Evolutionary conservation across 1,284 basidiomycete species (phyloP), one percentile per base, ranked within the genome.

Genomic region (Meripilus lineatus): DNA sequence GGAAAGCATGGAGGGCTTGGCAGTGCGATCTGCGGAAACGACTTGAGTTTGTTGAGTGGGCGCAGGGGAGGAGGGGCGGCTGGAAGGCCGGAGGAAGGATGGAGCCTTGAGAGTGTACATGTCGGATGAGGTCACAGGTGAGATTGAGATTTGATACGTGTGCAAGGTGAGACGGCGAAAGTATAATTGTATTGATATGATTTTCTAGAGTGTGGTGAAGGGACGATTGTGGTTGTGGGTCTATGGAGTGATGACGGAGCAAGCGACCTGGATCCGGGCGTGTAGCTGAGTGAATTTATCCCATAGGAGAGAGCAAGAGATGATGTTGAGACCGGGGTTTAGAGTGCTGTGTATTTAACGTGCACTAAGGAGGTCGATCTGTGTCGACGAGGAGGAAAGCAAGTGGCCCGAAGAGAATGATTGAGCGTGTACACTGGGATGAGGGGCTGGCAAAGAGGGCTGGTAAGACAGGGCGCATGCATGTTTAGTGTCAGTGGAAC

Each of bases 331-430:
- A 44, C 40, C 38, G 47, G 28, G 35, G 35, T 40, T 46, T 42
- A 44, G 47, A 18, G 40, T n/a, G n/a, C n/a, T n/a, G n/a, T n/a
- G n/a, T n/a, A n/a, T n/a, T n/a, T n/a, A n/a, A n/a, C n/a, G n/a
- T 58, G 63, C 61, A 64, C 75, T 81, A 88, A 77, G 86, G 85
- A 61, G 85, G 85, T 52, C 81, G 71, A 73, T 89, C 84, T 50
- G 75, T 78, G 75, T 79, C 79, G 60, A 81, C 66, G 55, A 80
- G 71, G 61, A 69, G 63, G 68, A 69, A 71, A 50, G 65, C 74
- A 70, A 78, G 74, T 54, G 81, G 83, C 61, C 69, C 72, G 65
- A 81, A 75, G 69, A 73, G 73, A 74, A 79, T 72, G 64, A 65
- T 72, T n/a, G n/a, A n/a, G n/a, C n/a, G n/a, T 74, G 69, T 69